These are phyloP conservation scores for Pseudocercospora cruenta DNA, from an alignment of 2,329 filamentous ascomycete genomes.

Conservation along the genomic window DNA sequence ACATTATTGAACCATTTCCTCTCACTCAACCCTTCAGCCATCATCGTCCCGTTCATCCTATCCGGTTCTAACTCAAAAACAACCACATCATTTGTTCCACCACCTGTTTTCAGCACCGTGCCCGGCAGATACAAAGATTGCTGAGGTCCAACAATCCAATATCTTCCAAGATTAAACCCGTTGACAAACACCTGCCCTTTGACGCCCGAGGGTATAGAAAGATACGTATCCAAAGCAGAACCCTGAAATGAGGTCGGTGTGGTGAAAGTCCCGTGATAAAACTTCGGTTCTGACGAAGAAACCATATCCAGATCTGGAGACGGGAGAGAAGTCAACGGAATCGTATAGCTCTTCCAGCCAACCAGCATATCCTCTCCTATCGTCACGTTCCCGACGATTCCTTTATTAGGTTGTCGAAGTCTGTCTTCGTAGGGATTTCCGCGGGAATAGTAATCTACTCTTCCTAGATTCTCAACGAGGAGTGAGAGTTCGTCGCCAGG, in stretches of 20 bases:
- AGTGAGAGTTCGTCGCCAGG: constrained; percentile 49
- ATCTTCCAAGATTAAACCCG: constrained; percentile 20
- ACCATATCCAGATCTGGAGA: neutral
- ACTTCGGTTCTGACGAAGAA: constrained; percentile 20
- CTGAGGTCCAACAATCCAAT: constrained; percentile 20
- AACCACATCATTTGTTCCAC: constrained; percentile 9
- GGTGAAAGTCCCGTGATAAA: constrained; percentile 31
- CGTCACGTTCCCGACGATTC: constrained; percentile 49
- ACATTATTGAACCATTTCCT: constrained; percentile 14
- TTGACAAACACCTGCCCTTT: constrained; percentile 21
- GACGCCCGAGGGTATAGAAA: constrained; percentile 12
- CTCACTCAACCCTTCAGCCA: constrained; percentile 9
- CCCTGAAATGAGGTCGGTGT: neutral
- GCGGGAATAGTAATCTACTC: constrained; percentile 51
- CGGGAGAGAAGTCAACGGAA: constrained; percentile 31
- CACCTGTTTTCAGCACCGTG: constrained; percentile 6
- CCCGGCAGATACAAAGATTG: constrained; percentile 21
- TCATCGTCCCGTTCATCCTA: constrained; percentile 12
- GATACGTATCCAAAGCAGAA: constrained; percentile 10
- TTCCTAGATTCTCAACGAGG: constrained; percentile 57
- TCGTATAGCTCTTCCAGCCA: constrained; percentile 48
- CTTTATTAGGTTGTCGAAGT: constrained; percentile 50
- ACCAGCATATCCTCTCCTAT: constrained; percentile 41
- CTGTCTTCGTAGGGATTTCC: constrained; percentile 36
- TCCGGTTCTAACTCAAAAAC: constrained; percentile 20